Percentiles rank a stretch among this genome's conserved stretches.
Conservation (phyloP, 768 basidiomycete genomes). For the Trametes elegans region DNA sequence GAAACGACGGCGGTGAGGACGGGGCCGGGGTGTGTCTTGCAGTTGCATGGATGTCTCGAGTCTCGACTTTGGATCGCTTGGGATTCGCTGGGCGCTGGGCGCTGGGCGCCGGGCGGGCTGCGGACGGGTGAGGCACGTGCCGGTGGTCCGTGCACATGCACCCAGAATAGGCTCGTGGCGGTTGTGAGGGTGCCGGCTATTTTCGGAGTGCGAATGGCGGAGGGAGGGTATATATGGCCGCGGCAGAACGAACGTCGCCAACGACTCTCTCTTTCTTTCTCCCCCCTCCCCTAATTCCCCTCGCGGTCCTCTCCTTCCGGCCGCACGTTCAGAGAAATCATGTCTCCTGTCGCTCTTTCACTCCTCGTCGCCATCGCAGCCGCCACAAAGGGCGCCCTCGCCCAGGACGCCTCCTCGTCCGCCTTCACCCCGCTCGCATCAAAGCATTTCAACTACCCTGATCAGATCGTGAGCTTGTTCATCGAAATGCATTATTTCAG, state of each 20-base stretch:
- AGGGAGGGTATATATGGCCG: constrained; percentile 24
- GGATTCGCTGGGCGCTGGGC: background rate
- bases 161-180: constrained; percentile 3
- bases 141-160: constrained; percentile 14
- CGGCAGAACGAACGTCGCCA: background rate
- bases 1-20: constrained; percentile 22
- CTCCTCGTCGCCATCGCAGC: constrained; percentile 32
- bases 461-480: constrained; percentile 19
- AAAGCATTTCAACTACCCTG: constrained; percentile 26
- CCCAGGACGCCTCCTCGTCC: constrained; percentile 24
- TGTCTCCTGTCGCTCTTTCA: constrained; percentile 37
- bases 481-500: background rate
- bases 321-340: constrained; percentile 18
- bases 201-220: constrained; percentile 18
- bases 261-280: constrained; percentile 14
- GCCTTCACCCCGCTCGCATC: constrained; percentile 29
- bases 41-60: too few relatives aligned
- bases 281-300: constrained; percentile 9
- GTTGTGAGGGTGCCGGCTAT: constrained; percentile 8
- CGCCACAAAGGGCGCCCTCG: constrained; percentile 23
- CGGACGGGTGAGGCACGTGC: background rate
- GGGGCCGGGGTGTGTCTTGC: background rate
- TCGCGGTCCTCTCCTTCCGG: constrained; percentile 13
- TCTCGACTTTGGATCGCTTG: background rate
- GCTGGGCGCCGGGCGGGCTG: background rate